phyloP scores from a whole-genome alignment of 2,329 filamentous ascomycete species.

The Penicillium hordei region DNA sequence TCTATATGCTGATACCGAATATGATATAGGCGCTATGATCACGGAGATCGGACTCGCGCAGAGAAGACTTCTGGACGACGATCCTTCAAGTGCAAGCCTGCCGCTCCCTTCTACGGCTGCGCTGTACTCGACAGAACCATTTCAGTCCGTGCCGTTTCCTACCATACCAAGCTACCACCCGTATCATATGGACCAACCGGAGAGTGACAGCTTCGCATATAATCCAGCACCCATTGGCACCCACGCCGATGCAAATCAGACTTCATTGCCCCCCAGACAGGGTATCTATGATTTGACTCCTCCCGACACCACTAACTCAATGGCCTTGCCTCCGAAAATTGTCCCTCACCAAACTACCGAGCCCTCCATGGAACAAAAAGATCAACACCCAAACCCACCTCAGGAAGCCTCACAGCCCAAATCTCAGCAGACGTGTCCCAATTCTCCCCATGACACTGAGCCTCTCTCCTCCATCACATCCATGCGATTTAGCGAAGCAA shows the following conservation, averaged over 20 bases:
- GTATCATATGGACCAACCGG: not conserved
- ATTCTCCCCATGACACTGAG: slow-evolving; percentile 43
- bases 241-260: slow-evolving; percentile 13
- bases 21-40: slow-evolving; percentile 32
- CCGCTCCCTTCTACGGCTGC: slow-evolving; percentile 16
- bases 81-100: slow-evolving; percentile 17
- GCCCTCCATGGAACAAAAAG: not conserved
- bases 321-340: slow-evolving; percentile 1
- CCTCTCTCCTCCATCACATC: slow-evolving; percentile 39
- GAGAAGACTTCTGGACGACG: slow-evolving; percentile 33
- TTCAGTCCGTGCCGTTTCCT: slow-evolving; percentile 19
- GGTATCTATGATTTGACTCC: slow-evolving; percentile 14
- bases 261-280: not conserved
- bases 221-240: not conserved
- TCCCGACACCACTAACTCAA: slow-evolving; percentile 2
- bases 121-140: slow-evolving; percentile 17
- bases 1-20: slow-evolving; percentile 1
- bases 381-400: not conserved
- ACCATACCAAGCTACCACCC: slow-evolving; percentile 8
- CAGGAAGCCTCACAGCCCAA: slow-evolving; percentile 23
- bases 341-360: not conserved
- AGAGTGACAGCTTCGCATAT: not conserved
- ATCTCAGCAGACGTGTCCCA: slow-evolving; percentile 27
- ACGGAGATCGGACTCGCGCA: slow-evolving; percentile 37
- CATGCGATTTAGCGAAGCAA: slow-evolving; percentile 25